These are phyloP conservation scores for Linanthus parryae DNA, from an alignment of 148 eudicot genomes.

Conservation along the genomic window DNA sequence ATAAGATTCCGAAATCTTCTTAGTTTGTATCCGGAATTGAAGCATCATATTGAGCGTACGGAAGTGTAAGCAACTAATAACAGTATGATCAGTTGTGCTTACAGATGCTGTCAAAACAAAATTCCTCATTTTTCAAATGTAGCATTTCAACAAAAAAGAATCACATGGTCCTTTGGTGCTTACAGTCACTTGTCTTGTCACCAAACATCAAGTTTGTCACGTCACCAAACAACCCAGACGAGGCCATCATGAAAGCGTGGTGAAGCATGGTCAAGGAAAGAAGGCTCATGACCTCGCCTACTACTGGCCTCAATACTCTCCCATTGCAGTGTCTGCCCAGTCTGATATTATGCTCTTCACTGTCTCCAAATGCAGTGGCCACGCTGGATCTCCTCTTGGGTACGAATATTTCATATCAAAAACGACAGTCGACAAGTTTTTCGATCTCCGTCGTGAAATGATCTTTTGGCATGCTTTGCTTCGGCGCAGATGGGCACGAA, in stretches of 20 bases:
- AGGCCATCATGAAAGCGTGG: constrained; percentile 30
- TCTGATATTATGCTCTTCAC: constrained; percentile 76
- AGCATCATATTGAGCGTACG: no score
- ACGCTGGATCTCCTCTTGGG: constrained; percentile 90
- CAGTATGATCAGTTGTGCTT: no score
- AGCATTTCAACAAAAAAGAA: no score
- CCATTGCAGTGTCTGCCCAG: constrained; percentile 45
- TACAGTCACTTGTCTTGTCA: background rate
- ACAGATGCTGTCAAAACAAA: background rate
- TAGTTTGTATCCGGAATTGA: no score
- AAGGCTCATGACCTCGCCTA: constrained; percentile 76
- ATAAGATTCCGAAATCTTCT: no score
- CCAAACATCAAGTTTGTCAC: constrained; percentile 67
- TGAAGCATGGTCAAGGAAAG: constrained; percentile 37
- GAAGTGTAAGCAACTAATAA: no score
- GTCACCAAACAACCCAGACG: constrained; percentile 78
- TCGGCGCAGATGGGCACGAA: constrained; percentile 95
- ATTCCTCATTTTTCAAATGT: background rate
- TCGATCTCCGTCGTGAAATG: no score
- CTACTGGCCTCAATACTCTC: constrained; percentile 85
- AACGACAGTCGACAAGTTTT: no score
- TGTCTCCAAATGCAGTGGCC: constrained; percentile 73
- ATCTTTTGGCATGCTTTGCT: background rate
- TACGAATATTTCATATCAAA: no score
- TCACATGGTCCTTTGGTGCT: background rate